Percentiles rank a stretch among this genome's conserved stretches.
phyloP scores from a whole-genome alignment of 2,329 filamentous ascomycete genomes.

The Curvularia lunata region DNA sequence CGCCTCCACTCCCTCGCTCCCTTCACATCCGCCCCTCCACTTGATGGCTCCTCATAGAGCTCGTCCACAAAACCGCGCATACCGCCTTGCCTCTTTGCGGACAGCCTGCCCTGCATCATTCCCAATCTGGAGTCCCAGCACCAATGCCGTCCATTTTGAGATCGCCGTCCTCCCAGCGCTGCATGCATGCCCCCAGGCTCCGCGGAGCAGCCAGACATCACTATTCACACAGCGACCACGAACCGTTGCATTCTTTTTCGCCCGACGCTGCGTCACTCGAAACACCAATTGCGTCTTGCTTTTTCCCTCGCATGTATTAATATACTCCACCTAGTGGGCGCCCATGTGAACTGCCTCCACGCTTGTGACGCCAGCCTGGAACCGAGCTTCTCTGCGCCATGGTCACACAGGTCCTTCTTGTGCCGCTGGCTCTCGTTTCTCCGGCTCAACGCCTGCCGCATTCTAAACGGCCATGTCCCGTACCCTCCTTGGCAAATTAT shows the following conservation, averaged over 20 bases:
- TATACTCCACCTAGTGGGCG: background rate
- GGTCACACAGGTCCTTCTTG: background rate
- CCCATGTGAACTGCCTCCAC: background rate
- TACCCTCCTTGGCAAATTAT: background rate
- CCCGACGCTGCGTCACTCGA: background rate
- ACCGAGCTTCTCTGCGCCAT: background rate
- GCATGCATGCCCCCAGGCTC: background rate
- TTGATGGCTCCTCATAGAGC: conserved; percentile 1
- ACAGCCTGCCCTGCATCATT: background rate
- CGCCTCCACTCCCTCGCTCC: background rate
- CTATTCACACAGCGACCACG: background rate
- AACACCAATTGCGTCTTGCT: background rate
- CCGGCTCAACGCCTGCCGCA: background rate
- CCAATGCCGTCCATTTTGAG: background rate
- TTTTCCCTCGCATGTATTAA: background rate
- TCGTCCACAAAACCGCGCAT: conserved; percentile 4
- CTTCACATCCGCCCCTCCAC: conserved; percentile 1
- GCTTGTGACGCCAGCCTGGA: background rate
- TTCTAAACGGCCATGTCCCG: background rate
- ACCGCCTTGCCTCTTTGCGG: conserved; percentile 1
- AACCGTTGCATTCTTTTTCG: background rate
- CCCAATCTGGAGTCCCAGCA: conserved; percentile 4
- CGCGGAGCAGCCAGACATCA: background rate
- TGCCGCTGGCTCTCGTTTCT: background rate
- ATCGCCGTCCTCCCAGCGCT: background rate